A percentile compares a stretch with the other conserved stretches of the same genome.
These are phyloP conservation scores for Tothia fuscella DNA, from an alignment of 2,329 filamentous ascomycete genomes.

Conservation along the genomic window DNA sequence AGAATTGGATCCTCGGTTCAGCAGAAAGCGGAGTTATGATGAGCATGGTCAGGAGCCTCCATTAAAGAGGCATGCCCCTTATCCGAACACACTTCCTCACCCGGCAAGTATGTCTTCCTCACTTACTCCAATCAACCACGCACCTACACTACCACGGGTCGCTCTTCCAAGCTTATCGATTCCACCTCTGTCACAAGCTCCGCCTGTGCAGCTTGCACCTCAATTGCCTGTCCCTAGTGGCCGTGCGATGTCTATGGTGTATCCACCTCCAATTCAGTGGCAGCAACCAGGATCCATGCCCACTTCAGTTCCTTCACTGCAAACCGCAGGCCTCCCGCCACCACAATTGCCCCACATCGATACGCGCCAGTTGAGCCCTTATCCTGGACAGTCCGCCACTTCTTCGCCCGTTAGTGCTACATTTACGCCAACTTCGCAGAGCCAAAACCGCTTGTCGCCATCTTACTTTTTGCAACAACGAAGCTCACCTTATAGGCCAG, in stretches of 20 bases:
- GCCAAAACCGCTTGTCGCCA: conserved; percentile 68
- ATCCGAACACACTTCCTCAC: conserved; percentile 15
- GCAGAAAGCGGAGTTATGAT: conserved; percentile 49
- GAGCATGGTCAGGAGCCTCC: conserved; percentile 42
- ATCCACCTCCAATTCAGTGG: conserved; percentile 46
- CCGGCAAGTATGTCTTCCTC: conserved; percentile 21
- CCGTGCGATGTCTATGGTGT: conserved; percentile 68
- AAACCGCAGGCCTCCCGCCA: conserved; percentile 15
- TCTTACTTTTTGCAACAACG: conserved; percentile 79
- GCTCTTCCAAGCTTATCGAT: conserved; percentile 62
- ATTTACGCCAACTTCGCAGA: conserved; percentile 42
- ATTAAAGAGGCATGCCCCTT: conserved; percentile 35
- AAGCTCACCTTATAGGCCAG: conserved; percentile 83
- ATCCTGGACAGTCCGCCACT: conserved; percentile 36
- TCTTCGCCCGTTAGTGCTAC: conserved; percentile 59
- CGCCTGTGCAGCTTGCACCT: conserved; percentile 14
- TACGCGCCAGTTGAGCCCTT: conserved; percentile 42
- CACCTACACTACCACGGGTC: conserved; percentile 39
- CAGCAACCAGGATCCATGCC: conserved; percentile 27
- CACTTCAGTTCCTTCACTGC: conserved; percentile 15
- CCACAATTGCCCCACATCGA: conserved; percentile 18
- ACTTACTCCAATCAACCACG: conserved; percentile 12
- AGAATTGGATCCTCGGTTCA: conserved; percentile 25
- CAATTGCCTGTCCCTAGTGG: conserved; percentile 32
- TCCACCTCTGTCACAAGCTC: conserved; percentile 23